Percentiles rank a stretch among this genome's conserved stretches.
phyloP scores from a whole-genome alignment of 306 rosid genomes.

The Prunus persica region Prunus_persica_NCBIv2 NC_034015.1:11056001-11056500 shows the following conservation, averaged over 20 bases:
- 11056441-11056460: background rate
- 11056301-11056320: slow-evolving; percentile 43
- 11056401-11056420: background rate
- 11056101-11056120: background rate
- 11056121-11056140: slow-evolving; percentile 37
- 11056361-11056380: slow-evolving; percentile 5
- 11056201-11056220: slow-evolving; percentile 30
- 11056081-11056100: background rate
- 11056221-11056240: slow-evolving; percentile 22
- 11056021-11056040: too few species aligned
- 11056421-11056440: background rate
- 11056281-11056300: slow-evolving; percentile 38
- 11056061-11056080: background rate
- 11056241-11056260: slow-evolving; percentile 34
- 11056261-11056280: slow-evolving; percentile 44
- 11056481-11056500: background rate
- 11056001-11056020: accelerated
- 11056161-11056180: slow-evolving; percentile 20
- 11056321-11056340: slow-evolving; percentile 30
- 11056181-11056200: slow-evolving; percentile 38
- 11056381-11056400: background rate
- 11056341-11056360: slow-evolving; percentile 7
- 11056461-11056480: background rate
- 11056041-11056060: too few species aligned
- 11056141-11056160: slow-evolving; percentile 33